Evolutionary conservation across 2,329 filamentous ascomycete species (phyloP).

Genomic region (Bipolaris sorokiniana): DNA sequence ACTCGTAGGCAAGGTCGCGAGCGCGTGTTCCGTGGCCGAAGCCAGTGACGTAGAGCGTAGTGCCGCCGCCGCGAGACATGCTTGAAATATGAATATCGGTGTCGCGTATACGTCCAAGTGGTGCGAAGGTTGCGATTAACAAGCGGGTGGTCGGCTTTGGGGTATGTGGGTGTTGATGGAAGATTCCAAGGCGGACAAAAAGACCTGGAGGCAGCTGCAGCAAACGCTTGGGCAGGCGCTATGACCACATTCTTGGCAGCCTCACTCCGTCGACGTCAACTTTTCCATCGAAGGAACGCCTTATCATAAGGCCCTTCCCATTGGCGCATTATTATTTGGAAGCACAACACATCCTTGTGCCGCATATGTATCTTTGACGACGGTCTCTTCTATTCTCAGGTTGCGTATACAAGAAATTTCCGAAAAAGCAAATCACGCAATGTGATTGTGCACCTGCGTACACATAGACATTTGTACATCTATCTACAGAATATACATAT

Average conservation of each 20-base stretch:
- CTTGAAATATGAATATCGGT: constrained; percentile 21
- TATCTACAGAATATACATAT: background rate
- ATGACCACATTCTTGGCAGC: constrained; percentile 15
- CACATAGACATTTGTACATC: no score
- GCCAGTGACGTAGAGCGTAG: constrained; percentile 97
- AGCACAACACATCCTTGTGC: background rate
- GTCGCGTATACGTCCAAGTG: constrained; percentile 11
- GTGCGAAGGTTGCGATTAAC: constrained; percentile 20
- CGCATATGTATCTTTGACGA: no score
- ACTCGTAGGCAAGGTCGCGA: constrained; percentile 99
- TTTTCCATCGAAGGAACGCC: background rate
- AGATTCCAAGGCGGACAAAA: constrained; percentile 17
- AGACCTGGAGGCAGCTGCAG: constrained; percentile 15
- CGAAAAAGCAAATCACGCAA: background rate
- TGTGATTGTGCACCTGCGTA: background rate
- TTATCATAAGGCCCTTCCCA: background rate
- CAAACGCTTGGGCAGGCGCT: constrained; percentile 17
- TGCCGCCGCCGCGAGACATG: constrained; percentile 92
- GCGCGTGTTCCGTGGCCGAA: constrained; percentile 98
- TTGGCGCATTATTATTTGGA: background rate
- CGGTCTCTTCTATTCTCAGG: no score
- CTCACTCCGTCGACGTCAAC: constrained; percentile 12
- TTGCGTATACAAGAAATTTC: no score
- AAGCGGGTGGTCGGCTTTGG: constrained; percentile 15
- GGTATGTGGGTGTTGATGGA: constrained; percentile 23